Percentiles rank a stretch among this genome's conserved stretches.
phyloP scores from a whole-genome alignment of 805 yeast species.

The Gaillardinia entomophila region DNA sequence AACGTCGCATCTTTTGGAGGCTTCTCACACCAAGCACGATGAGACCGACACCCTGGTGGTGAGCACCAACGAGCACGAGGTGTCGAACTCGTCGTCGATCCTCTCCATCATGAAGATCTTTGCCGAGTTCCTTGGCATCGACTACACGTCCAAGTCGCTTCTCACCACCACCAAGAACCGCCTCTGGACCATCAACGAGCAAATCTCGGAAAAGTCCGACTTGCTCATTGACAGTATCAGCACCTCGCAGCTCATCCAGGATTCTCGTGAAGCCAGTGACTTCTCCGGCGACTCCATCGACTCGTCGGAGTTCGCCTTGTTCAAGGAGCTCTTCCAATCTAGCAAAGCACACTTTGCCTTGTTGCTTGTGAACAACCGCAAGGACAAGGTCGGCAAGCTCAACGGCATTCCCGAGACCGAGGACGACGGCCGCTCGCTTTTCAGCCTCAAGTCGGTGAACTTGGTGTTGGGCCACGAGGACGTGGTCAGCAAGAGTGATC shows the following conservation, averaged over 20 bases:
- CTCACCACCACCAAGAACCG: constrained; percentile 26
- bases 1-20: constrained; percentile 65
- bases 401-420: background rate
- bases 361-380: constrained; percentile 14
- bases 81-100: constrained; percentile 24
- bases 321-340: constrained; percentile 19
- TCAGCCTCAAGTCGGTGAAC: constrained; percentile 14
- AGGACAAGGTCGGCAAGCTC: background rate
- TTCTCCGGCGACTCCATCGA: constrained; percentile 12
- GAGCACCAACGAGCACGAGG: constrained; percentile 16
- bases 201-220: constrained; percentile 17
- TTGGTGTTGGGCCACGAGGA: constrained; percentile 27
- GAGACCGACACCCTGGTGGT: constrained; percentile 2
- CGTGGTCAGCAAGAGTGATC: constrained; percentile 27
- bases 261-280: constrained; percentile 6
- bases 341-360: constrained; percentile 28
- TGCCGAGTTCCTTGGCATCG: constrained; percentile 24
- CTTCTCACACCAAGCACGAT: constrained; percentile 34
- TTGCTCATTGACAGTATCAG: constrained; percentile 20
- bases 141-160: constrained; percentile 21
- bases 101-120: constrained; percentile 29
- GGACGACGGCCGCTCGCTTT: constrained; percentile 3
- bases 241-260: constrained; percentile 5
- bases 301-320: constrained; percentile 15
- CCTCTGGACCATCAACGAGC: constrained; percentile 26